phyloP scores from a whole-genome alignment of 2,329 filamentous ascomycete genomes.

The Fusarium albosuccineum region DNA sequence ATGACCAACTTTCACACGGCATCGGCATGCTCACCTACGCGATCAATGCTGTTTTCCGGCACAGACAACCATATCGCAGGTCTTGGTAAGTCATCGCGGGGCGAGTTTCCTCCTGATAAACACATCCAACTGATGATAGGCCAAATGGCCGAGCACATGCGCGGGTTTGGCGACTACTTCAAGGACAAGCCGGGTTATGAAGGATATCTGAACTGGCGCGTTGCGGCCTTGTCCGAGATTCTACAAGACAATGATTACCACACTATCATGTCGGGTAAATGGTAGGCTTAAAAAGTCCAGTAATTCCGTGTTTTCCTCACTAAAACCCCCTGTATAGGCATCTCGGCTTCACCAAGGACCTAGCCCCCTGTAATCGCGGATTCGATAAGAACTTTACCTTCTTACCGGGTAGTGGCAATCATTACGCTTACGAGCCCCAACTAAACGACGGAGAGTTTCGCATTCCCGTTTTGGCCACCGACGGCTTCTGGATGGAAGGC shows the following conservation, averaged over 20 bases:
- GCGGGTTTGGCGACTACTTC: neutral
- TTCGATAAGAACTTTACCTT: slow-evolving; percentile 58
- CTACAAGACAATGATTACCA: slow-evolving; percentile 48
- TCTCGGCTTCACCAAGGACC: slow-evolving; percentile 51
- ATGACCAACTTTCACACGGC: slow-evolving; percentile 71
- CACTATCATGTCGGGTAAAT: slow-evolving; percentile 50
- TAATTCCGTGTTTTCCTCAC: no score
- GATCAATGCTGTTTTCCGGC: slow-evolving; percentile 71
- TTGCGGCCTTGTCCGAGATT: slow-evolving; percentile 46
- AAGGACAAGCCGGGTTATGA: slow-evolving; percentile 42
- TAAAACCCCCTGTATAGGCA: slow-evolving; percentile 53
- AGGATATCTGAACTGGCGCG: slow-evolving; percentile 48
- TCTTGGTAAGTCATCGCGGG: slow-evolving; percentile 51
- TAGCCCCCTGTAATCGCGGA: slow-evolving; percentile 48
- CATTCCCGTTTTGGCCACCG: no score
- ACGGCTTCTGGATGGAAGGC: slow-evolving; percentile 56
- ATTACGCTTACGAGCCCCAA: slow-evolving; percentile 66
- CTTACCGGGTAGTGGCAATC: slow-evolving; percentile 60
- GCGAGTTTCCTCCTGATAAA: no score
- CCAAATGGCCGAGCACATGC: slow-evolving; percentile 60
- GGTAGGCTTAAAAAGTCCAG: slow-evolving; percentile 25
- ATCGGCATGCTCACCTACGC: slow-evolving; percentile 68
- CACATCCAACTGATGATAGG: no score
- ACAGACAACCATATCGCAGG: slow-evolving; percentile 69
- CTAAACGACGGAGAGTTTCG: slow-evolving; percentile 38